phyloP scores from a whole-genome alignment of 208 protist genomes.

The Phytomonas francai region DNA sequence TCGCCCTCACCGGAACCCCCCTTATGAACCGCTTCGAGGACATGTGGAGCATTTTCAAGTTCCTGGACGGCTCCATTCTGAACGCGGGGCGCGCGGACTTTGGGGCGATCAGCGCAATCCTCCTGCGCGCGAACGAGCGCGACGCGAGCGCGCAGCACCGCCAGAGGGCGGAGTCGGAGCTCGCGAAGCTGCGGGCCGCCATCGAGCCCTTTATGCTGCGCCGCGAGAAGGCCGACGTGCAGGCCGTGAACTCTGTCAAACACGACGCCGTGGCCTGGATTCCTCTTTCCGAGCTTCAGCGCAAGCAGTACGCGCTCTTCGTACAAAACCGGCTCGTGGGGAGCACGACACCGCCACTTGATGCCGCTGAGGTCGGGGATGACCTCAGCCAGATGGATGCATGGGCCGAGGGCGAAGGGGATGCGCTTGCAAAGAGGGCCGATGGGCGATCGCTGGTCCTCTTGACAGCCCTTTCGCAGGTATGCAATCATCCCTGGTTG shows the following conservation, averaged over 20 bases:
- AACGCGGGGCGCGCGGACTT: conserved; percentile 27
- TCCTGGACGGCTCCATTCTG: conserved; percentile 66
- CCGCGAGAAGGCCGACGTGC: conserved; percentile 50
- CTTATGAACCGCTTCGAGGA: conserved; percentile 84
- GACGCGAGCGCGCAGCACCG: conserved; percentile 48
- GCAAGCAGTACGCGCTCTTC: conserved; percentile 52
- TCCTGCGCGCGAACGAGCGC: conserved; percentile 70
- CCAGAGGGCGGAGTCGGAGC: conserved; percentile 23
- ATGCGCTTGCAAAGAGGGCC: neutral
- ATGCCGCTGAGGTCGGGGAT: conserved; percentile 5
- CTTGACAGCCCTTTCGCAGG: conserved; percentile 51
- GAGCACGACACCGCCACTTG: neutral
- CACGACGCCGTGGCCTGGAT: conserved; percentile 79
- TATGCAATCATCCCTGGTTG: conserved; percentile 80
- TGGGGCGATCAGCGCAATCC: conserved; percentile 25
- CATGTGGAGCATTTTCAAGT: conserved; percentile 80
- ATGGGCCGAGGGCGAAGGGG: neutral
- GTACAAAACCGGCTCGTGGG: conserved; percentile 22
- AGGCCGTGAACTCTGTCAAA: conserved; percentile 29
- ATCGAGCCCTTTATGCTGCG: conserved; percentile 75
- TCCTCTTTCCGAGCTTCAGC: conserved; percentile 43
- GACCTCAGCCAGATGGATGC: neutral
- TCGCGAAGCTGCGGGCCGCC: conserved; percentile 37
- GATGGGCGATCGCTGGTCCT: conserved; percentile 41
- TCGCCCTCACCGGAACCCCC: conserved; percentile 77